Conservation (phyloP, 495 filamentous ascomycete species). For the Hypomontagnella monticulosa region DNA sequence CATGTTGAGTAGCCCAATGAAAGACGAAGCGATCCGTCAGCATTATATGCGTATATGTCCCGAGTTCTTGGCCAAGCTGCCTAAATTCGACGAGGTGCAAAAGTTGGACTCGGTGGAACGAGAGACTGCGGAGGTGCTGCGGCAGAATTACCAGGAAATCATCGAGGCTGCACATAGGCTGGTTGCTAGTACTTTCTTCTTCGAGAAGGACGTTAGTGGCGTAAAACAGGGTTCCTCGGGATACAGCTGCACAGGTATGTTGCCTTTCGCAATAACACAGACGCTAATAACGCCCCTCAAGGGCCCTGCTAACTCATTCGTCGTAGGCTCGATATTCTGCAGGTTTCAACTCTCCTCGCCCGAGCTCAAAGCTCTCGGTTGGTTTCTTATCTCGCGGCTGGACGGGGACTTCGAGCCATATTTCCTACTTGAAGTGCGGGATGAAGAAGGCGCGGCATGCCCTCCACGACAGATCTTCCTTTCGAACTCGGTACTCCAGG, state of each 20-base stretch:
- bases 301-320: not conserved
- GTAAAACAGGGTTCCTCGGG: conserved; percentile 39
- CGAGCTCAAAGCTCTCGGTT: conserved; percentile 44
- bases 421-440: conserved; percentile 46
- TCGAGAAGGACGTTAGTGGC: conserved; percentile 43
- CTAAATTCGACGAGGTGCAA: conserved; percentile 41
- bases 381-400: conserved; percentile 41
- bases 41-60: conserved; percentile 49
- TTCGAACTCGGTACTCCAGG: conserved; percentile 36
- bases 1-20: conserved; percentile 28
- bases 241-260: conserved; percentile 45
- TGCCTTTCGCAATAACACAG: not conserved
- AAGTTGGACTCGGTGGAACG: conserved; percentile 30
- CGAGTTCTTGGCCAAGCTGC: conserved; percentile 41
- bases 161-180: conserved; percentile 50
- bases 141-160: conserved; percentile 36
- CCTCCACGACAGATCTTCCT: conserved; percentile 39
- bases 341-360: conserved; percentile 41
- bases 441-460: conserved; percentile 26
- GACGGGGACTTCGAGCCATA: conserved; percentile 49
- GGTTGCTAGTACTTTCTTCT: conserved; percentile 53
- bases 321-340: conserved; percentile 48
- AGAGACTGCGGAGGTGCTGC: conserved; percentile 32
- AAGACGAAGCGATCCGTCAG: conserved; percentile 22
- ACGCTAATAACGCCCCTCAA: too few relatives aligned